Evolutionary conservation across 805 yeast species (phyloP).

Genomic region (Myxozyma geophila): DNA sequence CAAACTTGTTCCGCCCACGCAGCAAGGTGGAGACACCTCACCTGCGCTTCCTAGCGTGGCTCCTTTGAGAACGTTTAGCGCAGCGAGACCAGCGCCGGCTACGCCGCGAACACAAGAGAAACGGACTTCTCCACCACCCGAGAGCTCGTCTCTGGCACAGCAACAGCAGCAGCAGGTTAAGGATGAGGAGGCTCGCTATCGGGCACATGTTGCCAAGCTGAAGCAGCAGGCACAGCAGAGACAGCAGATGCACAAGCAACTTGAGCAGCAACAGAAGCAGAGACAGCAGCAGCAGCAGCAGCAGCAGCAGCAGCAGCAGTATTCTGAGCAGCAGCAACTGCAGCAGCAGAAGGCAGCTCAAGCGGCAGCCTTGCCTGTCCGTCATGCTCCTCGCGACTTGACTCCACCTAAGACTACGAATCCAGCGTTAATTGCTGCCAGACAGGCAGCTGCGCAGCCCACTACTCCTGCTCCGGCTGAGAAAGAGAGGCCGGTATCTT

Average conservation of each 20-base stretch:
- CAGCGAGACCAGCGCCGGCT: conserved; percentile 34
- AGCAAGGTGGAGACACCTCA: background rate
- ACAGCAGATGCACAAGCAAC: conserved; percentile 31
- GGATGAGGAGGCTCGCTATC: conserved; percentile 36
- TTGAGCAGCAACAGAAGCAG: conserved; percentile 22
- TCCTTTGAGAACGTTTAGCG: conserved; percentile 27
- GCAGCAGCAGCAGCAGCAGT: conserved; percentile 28
- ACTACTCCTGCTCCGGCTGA: conserved; percentile 9
- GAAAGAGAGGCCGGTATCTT: conserved; percentile 46
- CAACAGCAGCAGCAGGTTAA: conserved; percentile 26
- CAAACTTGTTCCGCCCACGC: conserved; percentile 1
- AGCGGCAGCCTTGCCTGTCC: conserved; percentile 1
- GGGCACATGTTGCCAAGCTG: conserved; percentile 36
- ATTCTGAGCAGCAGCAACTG: conserved; percentile 33
- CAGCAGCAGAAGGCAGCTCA: conserved; percentile 21
- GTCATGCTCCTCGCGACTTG: conserved; percentile 23
- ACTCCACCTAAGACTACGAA: conserved; percentile 17
- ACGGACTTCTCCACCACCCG: conserved; percentile 1
- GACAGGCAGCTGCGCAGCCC: conserved; percentile 36
- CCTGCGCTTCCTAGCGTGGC: conserved; percentile 16
- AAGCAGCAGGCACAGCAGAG: conserved; percentile 34
- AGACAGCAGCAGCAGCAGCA: conserved; percentile 34
- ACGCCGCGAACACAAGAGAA: conserved; percentile 20
- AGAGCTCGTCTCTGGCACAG: background rate
- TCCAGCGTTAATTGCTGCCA: conserved; percentile 34